Conservation (phyloP, 2,329 filamentous ascomycete genomes). For the Fusarium mundagurra region DNA sequence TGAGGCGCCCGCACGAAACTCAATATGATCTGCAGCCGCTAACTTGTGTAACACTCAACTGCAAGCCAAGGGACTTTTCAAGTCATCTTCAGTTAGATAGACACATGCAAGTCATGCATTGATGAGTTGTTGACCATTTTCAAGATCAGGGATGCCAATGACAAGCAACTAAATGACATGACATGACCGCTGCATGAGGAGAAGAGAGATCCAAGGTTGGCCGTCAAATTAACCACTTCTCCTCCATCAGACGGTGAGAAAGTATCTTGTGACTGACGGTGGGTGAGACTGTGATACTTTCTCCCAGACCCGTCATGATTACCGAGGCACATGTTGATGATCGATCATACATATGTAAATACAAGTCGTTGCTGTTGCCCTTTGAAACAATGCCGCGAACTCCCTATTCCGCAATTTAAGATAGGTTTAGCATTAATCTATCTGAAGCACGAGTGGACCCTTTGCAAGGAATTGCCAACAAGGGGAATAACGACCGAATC, state of each 20-base stretch:
- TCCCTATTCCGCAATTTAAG: neutral
- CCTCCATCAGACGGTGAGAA: neutral
- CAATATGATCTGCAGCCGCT: slow-evolving; percentile 11
- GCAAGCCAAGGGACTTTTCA: slow-evolving; percentile 7
- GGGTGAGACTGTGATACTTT: neutral
- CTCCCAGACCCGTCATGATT: neutral
- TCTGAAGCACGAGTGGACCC: slow-evolving; percentile 2
- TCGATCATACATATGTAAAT: neutral
- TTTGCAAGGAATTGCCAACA: slow-evolving; percentile 7
- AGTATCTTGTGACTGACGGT: neutral
- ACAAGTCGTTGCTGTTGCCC: neutral
- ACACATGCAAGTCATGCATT: slow-evolving; percentile 11
- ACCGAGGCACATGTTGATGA: neutral
- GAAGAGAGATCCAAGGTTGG: neutral
- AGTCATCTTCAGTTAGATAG: neutral
- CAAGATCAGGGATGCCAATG: neutral
- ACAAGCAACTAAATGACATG: neutral
- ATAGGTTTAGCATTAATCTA: slow-evolving; percentile 3
- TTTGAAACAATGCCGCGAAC: neutral
- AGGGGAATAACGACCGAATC: neutral
- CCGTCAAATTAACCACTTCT: neutral
- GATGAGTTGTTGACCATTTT: neutral
- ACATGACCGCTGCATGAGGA: neutral
- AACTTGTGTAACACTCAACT: slow-evolving; percentile 1
- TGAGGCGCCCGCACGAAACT: neutral